Percentiles rank a stretch among this genome's conserved stretches.
Conservation (phyloP, 2,329 filamentous ascomycete genomes). For the Trichoderma endophyticum region DNA sequence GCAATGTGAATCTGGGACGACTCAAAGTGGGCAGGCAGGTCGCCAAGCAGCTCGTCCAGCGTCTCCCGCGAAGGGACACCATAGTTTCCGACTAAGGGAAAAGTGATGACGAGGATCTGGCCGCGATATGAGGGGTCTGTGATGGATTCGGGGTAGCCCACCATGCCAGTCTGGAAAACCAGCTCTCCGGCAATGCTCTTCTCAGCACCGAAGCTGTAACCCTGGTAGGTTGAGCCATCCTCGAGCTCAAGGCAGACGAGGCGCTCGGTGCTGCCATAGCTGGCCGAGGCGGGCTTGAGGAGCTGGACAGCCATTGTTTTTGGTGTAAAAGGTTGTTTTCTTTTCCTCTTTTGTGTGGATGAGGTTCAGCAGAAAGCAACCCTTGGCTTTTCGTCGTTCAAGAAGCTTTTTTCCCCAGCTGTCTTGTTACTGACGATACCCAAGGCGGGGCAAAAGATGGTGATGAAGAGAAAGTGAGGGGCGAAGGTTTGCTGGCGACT, state of each 20-base stretch:
- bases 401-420: conserved; percentile 2
- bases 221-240: conserved; percentile 87
- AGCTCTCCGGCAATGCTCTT: conserved; percentile 95
- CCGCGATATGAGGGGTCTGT: conserved; percentile 85
- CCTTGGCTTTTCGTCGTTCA: neutral
- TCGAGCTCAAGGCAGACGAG: conserved; percentile 86
- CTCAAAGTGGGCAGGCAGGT: conserved; percentile 91
- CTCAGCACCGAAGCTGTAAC: conserved; percentile 92
- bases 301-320: conserved; percentile 35
- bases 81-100: conserved; percentile 95
- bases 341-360: conserved; percentile 7
- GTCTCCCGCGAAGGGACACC: conserved; percentile 86
- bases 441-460: conserved; percentile 29
- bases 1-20: conserved; percentile 89
- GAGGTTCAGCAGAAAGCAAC: conserved; percentile 7
- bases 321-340: neutral
- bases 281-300: conserved; percentile 57
- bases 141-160: conserved; percentile 93
- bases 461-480: conserved; percentile 24
- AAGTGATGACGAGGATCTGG: conserved; percentile 95
- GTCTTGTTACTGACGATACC: conserved; percentile 5
- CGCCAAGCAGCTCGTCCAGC: conserved; percentile 78
- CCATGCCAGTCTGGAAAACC: conserved; percentile 99
- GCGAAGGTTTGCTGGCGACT: conserved; percentile 32
- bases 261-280: conserved; percentile 49